Evolutionary conservation across 2,329 filamentous ascomycete species (phyloP).

Genomic region (Falciphora oryzae): DNA sequence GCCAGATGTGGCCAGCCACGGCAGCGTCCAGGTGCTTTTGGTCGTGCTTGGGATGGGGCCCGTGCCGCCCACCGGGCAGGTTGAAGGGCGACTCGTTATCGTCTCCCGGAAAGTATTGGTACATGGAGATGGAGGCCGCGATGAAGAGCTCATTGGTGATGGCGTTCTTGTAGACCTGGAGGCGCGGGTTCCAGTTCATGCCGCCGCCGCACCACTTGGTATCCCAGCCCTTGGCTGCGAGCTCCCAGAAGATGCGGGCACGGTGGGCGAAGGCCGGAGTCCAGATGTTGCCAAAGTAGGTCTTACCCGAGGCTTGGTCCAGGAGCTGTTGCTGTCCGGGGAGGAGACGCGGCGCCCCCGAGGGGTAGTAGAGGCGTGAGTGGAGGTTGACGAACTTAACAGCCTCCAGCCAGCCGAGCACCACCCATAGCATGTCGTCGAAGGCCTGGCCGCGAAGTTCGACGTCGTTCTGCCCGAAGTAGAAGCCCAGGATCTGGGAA

Average conservation of each 20-base stretch:
- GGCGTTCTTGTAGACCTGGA: constrained; percentile 87
- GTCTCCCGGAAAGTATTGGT: constrained; percentile 81
- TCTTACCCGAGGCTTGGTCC: constrained; percentile 23
- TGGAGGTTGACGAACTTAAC: constrained; percentile 72
- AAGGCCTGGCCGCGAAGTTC: constrained; percentile 69
- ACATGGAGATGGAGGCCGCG: constrained; percentile 81
- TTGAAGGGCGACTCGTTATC: constrained; percentile 64
- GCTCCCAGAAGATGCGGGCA: constrained; percentile 77
- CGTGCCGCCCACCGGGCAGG: constrained; percentile 14
- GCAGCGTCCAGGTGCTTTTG: constrained; percentile 67
- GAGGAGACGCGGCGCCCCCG: constrained; percentile 13
- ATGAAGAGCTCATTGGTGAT: constrained; percentile 93
- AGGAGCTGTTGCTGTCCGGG: constrained; percentile 25
- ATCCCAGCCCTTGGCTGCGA: constrained; percentile 77
- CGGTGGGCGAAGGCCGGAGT: constrained; percentile 73
- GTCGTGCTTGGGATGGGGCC: constrained; percentile 38
- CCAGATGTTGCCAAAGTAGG: constrained; percentile 76
- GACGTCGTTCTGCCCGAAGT: constrained; percentile 80
- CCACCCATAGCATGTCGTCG: constrained; percentile 95
- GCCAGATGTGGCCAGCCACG: constrained; percentile 73
- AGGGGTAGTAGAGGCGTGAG: constrained; percentile 52
- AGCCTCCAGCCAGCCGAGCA: constrained; percentile 82
- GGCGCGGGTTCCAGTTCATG: constrained; percentile 82
- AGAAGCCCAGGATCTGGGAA: constrained; percentile 68
- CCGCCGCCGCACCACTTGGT: constrained; percentile 74